Base-by-base conservation (phyloP, 1,284 basidiomycete species). In the Ceratobasidium sp. region DNA sequence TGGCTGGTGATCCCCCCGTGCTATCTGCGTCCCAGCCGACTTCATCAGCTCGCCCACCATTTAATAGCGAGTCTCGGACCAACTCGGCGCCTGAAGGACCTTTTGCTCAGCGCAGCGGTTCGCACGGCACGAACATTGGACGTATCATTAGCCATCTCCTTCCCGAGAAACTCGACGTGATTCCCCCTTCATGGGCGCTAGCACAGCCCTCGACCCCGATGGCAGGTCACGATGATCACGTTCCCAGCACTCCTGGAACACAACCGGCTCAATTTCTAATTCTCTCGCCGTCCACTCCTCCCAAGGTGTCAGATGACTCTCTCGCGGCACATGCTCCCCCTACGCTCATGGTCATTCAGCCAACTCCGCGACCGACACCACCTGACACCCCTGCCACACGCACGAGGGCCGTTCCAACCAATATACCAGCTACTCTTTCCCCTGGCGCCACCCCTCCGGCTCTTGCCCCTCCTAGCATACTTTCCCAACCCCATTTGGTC, bases 141-240 rank as follows among this genome's bases (percentile, higher is more conserved):
- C 82, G 83, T 76, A 82, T 89, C 75, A 88, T 90, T 62, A 82
- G 83, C 77, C 86, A 88, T 76, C 85, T 89, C 77, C 78, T 89
- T 79, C 86, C 81, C 45, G 76, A 78, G 73, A 80, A 80, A 75
- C 67, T 81, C 53, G 77, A 74, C 62, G 65, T 60, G 12, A 59
- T 70, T 32, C 74, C 74, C 32, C 65, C 53, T 9, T 41, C 62
- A 46, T 72, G 67, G 52, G 61, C 72, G 60, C 36, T 48, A 26
- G 26, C 45, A 43, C 73, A 71, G 41, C 28, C 73, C 58, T 60
- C 36, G 61, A 36, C 46, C 48, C 26, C 55, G 39, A 26, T 71
- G 28, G 12, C 71, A 14, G 21, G 21, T 46, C 59, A 12, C 16
- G 39, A 45, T 32, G 52, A 43, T 61, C 59, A 36, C 58, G 50